Base-by-base conservation (phyloP, 2,329 filamentous ascomycete genomes). In the Pseudogymnoascus sp. region DNA sequence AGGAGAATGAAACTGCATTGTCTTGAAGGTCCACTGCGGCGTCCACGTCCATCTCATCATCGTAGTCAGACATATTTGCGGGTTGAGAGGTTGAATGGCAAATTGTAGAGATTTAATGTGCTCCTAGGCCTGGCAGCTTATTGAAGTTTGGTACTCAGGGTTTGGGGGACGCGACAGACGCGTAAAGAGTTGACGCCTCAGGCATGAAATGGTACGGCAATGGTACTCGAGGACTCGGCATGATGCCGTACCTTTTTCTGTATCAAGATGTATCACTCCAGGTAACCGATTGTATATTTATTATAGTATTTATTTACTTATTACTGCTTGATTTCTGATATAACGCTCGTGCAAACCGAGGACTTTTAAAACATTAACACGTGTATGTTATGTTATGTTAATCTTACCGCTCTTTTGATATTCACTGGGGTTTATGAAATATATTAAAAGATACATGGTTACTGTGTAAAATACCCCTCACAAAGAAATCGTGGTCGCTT, bases 11-110 rank as follows among this genome's bases (percentile, higher is more conserved):
- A 60, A 88, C 79, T 0, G 78, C 73, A 63, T 76, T 75, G 22
- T 45, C 41, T 25, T 45, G 22, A 14, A 25, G 9, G 67, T 80
- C 78, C 64, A 77, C 76, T 36, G 81, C 79, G 61, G 77, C 81
- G 76, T 89, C 87, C 60, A 89, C 75, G 67, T 90, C 87, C 84
- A 90, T 89, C 66, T 85, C 84, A 76, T 89, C 86, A 62, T 80
- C 80, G 68, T 76, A 79, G 69, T 82, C 80, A 0, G 80, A 82
- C 80, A 83, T 83, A 30, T 62, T 76, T 66, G 36, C 35, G 38
- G 7, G 16, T 35, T 19, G 12, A 41, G 23, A 8, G 60, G 52
- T 30, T 35, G 28, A 14, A 23, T 30, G 5, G 25, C 19, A 35
- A 36, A 6, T 25, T 12, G 25, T 19, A 19, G 9, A 36, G 25